A percentile compares a stretch with the other conserved stretches of the same genome.
Evolutionary conservation across 2,329 filamentous ascomycete species (phyloP).

Genomic region (Clarireedia hainanense): DNA sequence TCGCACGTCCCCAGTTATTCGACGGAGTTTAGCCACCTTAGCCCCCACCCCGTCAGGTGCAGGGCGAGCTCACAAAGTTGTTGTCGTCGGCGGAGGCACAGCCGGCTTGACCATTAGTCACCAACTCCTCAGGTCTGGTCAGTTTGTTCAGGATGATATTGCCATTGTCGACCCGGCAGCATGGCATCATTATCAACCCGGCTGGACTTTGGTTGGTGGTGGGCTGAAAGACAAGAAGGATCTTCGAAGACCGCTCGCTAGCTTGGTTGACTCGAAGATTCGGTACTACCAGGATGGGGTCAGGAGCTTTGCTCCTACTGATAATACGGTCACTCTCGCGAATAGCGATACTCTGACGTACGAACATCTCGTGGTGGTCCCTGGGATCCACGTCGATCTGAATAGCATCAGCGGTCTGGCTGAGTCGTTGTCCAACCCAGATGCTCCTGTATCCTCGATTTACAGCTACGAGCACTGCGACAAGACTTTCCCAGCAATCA

Average conservation of each 20-base stretch:
- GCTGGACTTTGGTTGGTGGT: constrained; percentile 61
- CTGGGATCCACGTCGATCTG: constrained; percentile 46
- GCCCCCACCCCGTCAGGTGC: constrained; percentile 24
- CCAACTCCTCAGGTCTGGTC: constrained; percentile 54
- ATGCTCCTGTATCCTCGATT: constrained; percentile 45
- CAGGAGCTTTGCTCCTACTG: constrained; percentile 42
- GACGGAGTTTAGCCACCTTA: constrained; percentile 20
- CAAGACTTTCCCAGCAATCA: constrained; percentile 43
- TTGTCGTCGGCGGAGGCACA: constrained; percentile 59
- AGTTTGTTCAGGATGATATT: constrained; percentile 51
- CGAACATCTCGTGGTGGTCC: constrained; percentile 56
- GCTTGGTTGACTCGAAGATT: constrained; percentile 50
- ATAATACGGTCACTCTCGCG: constrained; percentile 47
- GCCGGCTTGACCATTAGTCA: constrained; percentile 60
- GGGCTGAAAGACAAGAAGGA: constrained; percentile 57
- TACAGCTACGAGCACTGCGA: constrained; percentile 48
- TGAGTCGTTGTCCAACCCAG: constrained; percentile 43
- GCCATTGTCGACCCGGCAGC: constrained; percentile 54
- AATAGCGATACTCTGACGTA: constrained; percentile 51
- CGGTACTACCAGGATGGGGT: constrained; percentile 51
- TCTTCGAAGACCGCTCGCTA: constrained; percentile 41
- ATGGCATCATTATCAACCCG: constrained; percentile 62
- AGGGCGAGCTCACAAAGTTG: constrained; percentile 49
- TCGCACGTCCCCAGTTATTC: too few species aligned
- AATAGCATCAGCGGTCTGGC: constrained; percentile 46